Base-by-base conservation (phyloP, 768 basidiomycete genomes). In the Pulveroboletus sp. region DNA sequence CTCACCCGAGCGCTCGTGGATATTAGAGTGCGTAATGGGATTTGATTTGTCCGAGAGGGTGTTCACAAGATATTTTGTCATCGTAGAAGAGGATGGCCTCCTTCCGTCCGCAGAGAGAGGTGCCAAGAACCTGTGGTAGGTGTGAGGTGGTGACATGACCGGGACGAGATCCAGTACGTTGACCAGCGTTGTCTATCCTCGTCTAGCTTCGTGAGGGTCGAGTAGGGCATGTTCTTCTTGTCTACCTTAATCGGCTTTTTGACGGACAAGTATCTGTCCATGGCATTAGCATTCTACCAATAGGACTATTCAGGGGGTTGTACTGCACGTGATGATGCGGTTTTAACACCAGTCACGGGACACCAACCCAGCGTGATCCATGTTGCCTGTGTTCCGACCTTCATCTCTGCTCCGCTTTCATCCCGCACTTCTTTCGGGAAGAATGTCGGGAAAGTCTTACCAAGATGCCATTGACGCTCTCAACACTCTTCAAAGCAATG, bases 401-500 rank as follows among this genome's bases (percentile, higher is more conserved):
- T 38, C 54, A 46, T 47, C 47, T 46, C 43, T 51, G 18, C 39
- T 39, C 53, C 44, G 44, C 13, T 24, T 45, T 36, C 33, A 45
- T 30, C 56, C 30, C 14, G 37, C 41, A n/a, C 18, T 53, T 28
- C 8, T 51, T 42, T 50, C 57, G 33, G 66, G 73, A 55, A 65
- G 52, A 30, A 88, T 90, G 84, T 76, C 83, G 4, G 47, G 40
- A 43, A 46, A 42, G 47, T 77, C 82, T 4, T 93, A 92, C 63
- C 73, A 75, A 59, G 84, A 89, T 57, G 90, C 90, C 1, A 72
- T 93, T 38, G 77, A 82, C 39, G 71, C 75, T 52, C 75, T 93
- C 42, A 93, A 93, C 66, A 75, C 84, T 33, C 74, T 92, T 2
- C 94, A 99, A 66, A 88, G 87, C 27, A 99, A 98, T 75, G 93